Base-by-base conservation (phyloP, 352 stramenopile genomes). In the Pythium dissimile region DNA sequence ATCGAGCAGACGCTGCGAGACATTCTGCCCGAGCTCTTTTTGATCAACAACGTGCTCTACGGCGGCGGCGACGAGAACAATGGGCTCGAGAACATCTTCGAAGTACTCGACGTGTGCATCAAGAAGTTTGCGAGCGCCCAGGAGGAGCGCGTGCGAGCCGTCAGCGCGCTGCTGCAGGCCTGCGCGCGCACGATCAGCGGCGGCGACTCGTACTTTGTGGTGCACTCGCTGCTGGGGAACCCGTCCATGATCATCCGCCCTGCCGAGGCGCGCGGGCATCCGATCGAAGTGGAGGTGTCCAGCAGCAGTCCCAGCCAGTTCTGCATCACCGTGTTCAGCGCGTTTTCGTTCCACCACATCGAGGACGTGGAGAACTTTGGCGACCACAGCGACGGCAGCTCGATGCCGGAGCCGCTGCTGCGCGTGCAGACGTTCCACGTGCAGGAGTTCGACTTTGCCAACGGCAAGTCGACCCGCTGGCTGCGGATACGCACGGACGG, bases 21-120 rank as follows among this genome's bases (percentile, higher is more conserved):
- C 27, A 92, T 92, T 43, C 62, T 92, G 0, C 82, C 82, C 0
- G 79, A 92, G 51, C 59, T 89, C 6, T 89, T 89, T 48, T 59
- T 89, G 16, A 88, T 92, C 59, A 89, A 92, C 61, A 82, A 89
- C 53, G 82, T 85, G 8, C 59, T 92, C 2, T 89, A 89, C 41
- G 77, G 79, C 20, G 80, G 80, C 23, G 77, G 77, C 1, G 77
- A 87, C 15, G 77, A 80, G 16, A 85, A 76, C 55, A 80, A 80
- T 35, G 75, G 73, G 0, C 69, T 92, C 0, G 82, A 92, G 35
- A 77, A 92, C 64, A 92, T 92, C 37, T 92, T 92, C 21, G 77
- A 92, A 50, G 82, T 89, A 11, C 69, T 92, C 1, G 82, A 92
- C 42, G 69, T 61, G 15, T 78, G 83, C 46, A 84, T 92, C 43